Percentiles rank a stretch among this genome's conserved stretches.
phyloP scores from a whole-genome alignment of 108 stramenopile species.

The Ochromonas danica region DNA sequence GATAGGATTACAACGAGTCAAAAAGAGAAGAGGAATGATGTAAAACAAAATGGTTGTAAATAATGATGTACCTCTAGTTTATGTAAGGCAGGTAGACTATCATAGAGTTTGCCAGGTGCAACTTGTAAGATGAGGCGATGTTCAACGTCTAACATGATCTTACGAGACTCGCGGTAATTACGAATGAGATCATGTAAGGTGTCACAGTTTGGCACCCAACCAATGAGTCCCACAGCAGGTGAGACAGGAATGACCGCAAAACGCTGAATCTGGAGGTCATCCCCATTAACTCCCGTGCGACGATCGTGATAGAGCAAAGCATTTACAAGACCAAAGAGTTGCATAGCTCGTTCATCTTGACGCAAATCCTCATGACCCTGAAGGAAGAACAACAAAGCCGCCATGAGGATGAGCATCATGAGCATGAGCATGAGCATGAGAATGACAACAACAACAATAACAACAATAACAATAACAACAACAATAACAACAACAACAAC shows the following conservation, averaged over 20 bases:
- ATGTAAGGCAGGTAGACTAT: constrained; percentile 85
- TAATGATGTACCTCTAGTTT: constrained; percentile 98
- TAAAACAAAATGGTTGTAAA: too few relatives aligned
- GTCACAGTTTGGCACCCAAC: constrained; percentile 97
- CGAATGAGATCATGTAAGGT: constrained; percentile 92
- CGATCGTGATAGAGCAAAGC: constrained; percentile 89
- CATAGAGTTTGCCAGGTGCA: constrained; percentile 75
- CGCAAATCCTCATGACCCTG: constrained; percentile 99
- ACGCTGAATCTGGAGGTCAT: constrained; percentile 88
- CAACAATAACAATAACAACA: too few relatives aligned
- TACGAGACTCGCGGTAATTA: constrained; percentile 81
- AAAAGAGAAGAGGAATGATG: too few relatives aligned
- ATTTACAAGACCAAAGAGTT: constrained; percentile 97
- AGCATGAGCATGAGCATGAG: too few relatives aligned
- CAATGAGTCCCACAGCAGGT: constrained; percentile 93
- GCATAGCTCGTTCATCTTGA: constrained; percentile 99
- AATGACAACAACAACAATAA: too few relatives aligned
- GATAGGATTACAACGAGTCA: too few relatives aligned
- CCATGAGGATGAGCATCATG: too few relatives aligned
- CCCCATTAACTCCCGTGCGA: constrained; percentile 70
- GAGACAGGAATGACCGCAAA: constrained; percentile 93
- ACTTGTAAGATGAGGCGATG: constrained; percentile 84
- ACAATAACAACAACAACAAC: too few relatives aligned
- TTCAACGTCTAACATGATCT: constrained; percentile 83
- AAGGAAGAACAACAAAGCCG: too few relatives aligned